These are phyloP conservation scores for Fusarium sp. DNA, from an alignment of 2,329 filamentous ascomycete genomes.

Conservation along the genomic window DNA sequence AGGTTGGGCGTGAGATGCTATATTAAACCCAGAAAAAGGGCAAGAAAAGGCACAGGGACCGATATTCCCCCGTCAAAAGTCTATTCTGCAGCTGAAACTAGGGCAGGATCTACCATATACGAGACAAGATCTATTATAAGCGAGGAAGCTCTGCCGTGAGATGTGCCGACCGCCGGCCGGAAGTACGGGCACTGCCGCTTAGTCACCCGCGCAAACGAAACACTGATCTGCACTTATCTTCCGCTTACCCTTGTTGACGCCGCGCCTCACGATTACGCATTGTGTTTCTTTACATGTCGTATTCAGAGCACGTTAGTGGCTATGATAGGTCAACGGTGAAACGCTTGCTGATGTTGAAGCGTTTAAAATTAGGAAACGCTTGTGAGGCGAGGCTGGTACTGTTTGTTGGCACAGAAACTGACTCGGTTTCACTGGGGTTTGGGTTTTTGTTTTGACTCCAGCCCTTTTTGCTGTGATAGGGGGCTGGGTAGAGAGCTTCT, in stretches of 20 bases:
- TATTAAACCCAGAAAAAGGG: accelerated
- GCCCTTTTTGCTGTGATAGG: neutral
- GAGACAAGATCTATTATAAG: neutral
- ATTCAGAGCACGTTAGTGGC: accelerated
- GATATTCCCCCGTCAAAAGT: neutral
- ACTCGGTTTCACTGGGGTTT: neutral
- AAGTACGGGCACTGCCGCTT: neutral
- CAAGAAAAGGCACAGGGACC: neutral
- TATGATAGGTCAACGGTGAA: neutral
- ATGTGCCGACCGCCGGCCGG: neutral
- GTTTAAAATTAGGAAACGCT: neutral
- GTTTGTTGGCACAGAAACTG: neutral
- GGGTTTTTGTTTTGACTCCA: neutral
- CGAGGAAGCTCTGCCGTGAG: neutral
- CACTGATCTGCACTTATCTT: neutral
- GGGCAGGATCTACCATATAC: neutral
- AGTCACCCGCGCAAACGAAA: neutral
- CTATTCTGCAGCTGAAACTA: neutral
- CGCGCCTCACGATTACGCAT: neutral
- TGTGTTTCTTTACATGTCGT: neutral
- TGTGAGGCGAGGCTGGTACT: neutral
- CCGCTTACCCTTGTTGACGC: neutral
- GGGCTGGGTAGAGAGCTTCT: neutral
- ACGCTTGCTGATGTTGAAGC: neutral
- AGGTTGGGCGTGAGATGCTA: accelerated